Percentiles rank a stretch among this genome's conserved stretches.
Evolutionary conservation across 208 protist genomes (phyloP).

Genomic region (Wallacemonas sp.): DNA sequence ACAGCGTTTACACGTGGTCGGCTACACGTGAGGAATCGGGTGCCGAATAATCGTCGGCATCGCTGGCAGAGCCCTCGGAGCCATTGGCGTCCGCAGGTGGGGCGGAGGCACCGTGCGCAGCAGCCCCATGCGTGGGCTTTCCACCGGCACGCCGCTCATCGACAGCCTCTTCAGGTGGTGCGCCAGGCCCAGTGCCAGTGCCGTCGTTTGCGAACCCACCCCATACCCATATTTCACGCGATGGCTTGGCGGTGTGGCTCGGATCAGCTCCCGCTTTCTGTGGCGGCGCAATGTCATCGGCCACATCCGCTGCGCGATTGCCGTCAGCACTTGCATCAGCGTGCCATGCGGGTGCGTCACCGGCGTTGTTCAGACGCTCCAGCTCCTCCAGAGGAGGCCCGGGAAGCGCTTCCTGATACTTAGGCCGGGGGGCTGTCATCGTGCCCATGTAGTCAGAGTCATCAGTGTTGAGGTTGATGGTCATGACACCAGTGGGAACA

Average conservation of each 20-base stretch:
- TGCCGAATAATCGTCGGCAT: no score
- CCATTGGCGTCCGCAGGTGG: no score
- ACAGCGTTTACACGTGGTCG: no score
- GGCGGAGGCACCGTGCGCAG: no score
- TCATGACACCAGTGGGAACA: slow-evolving; percentile 4
- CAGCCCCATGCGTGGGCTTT: no score
- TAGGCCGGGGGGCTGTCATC: background rate
- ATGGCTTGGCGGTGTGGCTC: background rate
- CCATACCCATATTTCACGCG: slow-evolving; percentile 7
- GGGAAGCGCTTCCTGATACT: slow-evolving; percentile 10
- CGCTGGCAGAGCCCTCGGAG: no score
- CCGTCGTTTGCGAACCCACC: background rate
- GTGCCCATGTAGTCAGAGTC: background rate
- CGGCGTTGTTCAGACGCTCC: background rate
- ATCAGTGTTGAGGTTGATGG: background rate
- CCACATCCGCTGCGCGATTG: background rate
- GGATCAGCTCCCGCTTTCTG: background rate
- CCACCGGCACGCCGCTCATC: no score
- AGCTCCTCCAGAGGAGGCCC: slow-evolving; percentile 11
- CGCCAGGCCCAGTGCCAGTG: background rate
- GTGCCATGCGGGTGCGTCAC: background rate
- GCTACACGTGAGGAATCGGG: no score
- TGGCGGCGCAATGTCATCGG: background rate
- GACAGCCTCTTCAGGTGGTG: background rate
- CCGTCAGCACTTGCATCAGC: background rate